Conservation (phyloP, 768 basidiomycete species). For the Vishniacozyma victoriae region DNA sequence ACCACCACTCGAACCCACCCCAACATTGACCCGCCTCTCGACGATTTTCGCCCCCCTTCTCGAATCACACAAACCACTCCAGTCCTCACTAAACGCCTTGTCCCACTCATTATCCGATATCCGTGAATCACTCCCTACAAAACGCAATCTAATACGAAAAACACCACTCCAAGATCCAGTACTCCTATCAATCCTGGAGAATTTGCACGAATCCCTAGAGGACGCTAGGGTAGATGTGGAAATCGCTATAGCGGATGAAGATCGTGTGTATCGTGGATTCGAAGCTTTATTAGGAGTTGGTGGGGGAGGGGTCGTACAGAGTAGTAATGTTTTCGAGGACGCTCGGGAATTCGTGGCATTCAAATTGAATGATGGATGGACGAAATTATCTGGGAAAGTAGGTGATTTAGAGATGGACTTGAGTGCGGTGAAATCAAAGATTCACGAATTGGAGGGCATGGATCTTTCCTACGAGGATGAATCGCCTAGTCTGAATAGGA, state of each 20-base stretch:
- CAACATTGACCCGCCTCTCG: constrained; percentile 7
- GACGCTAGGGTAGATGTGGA: constrained; percentile 47
- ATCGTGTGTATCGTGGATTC: constrained; percentile 39
- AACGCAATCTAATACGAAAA: constrained; percentile 9
- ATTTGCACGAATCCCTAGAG: constrained; percentile 44
- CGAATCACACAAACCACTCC: constrained; percentile 19
- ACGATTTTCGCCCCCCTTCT: constrained; percentile 24
- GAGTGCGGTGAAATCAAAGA: constrained; percentile 26
- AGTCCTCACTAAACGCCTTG: constrained; percentile 35
- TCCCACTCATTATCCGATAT: constrained; percentile 28
- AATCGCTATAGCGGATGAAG: constrained; percentile 44
- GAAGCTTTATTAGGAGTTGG: constrained; percentile 41
- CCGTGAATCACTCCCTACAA: constrained; percentile 11
- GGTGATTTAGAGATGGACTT: constrained; percentile 39
- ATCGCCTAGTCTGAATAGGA: too few species aligned
- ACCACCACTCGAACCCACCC: not conserved
- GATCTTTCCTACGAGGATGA: constrained; percentile 2
- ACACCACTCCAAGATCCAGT: constrained; percentile 19
- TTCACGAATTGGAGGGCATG: constrained; percentile 30
- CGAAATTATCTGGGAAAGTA: constrained; percentile 25
- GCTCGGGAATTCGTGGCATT: constrained; percentile 24
- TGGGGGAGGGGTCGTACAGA: constrained; percentile 11
- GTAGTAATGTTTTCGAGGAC: constrained; percentile 21
- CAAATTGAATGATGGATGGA: not conserved
- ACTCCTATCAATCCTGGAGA: constrained; percentile 33